Base-by-base conservation (phyloP, 805 yeast genomes). In the Sungouiozyma ichnusensis region DNA sequence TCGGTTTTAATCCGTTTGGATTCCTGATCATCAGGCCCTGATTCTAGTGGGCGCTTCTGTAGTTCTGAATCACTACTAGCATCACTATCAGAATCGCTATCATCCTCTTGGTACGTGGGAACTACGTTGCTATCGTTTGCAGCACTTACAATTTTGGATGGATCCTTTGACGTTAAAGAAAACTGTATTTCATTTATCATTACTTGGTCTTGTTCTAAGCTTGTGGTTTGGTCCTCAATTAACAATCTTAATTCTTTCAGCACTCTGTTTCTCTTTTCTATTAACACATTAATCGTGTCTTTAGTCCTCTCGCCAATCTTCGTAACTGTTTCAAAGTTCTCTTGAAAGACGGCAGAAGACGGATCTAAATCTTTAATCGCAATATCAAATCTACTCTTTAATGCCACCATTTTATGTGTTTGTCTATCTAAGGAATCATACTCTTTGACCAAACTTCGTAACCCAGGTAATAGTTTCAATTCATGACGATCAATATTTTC, bases 321-420 rank as follows among this genome's bases (percentile, higher is more conserved):
- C n/a, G 56, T 36, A 3, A 59, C 57, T 15, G 66, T 66, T 20
- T 50, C 55, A 24, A 46, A 49, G 39, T 57, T 53, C 44, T 55
- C 61, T n/a, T 36, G 47, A 44, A 53, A 57, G 3, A 57, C 62
- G 11, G 46, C 52, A 48, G 58, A 52, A 14, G 47, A 44, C 3
- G 54, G 51, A 47, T 60, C 60, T 35, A 57, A 40, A 8, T 58
- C 53, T 31, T 50, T 52, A 9, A 50, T 34, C 1, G 61, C 53
- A 34, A 52, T 50, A 35, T 56, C 62, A 39, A 63, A 53, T 20
- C 63, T 48, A 14, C 48, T 41, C 31, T 55, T 51, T n/a, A 58
- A 45, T 3, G 64, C 55, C 11, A 42, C 41, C 13, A 46, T 41
- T 18, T 59, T 59, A 17, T 49, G 48, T 16, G 54, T 47, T 19